Evolutionary conservation across 2,329 filamentous ascomycete genomes (phyloP).

Genomic region (Coniochaeta hoffmannii): DNA sequence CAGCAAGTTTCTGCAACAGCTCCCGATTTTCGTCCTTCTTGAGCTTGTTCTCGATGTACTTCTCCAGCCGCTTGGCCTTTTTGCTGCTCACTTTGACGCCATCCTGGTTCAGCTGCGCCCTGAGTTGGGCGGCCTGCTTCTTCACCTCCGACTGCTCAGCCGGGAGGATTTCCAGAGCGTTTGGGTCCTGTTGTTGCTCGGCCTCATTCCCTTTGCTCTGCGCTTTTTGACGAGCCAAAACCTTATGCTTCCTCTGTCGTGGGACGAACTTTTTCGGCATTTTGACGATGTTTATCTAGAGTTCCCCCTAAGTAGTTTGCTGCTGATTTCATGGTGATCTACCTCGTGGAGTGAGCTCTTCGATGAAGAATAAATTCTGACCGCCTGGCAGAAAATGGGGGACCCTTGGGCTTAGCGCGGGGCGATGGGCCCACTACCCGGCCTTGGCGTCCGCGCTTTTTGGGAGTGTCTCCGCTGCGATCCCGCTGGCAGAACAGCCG

Average conservation of each 20-base stretch:
- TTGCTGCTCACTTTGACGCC: slow-evolving; percentile 53
- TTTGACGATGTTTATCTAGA: slow-evolving; percentile 8
- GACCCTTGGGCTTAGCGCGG: background rate
- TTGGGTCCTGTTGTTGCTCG: slow-evolving; percentile 41
- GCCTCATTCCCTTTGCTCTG: slow-evolving; percentile 33
- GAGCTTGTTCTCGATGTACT: slow-evolving; percentile 80
- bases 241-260: slow-evolving; percentile 61
- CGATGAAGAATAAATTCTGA: slow-evolving; percentile 15
- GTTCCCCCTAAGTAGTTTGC: background rate
- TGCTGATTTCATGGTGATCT: slow-evolving; percentile 1
- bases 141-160: slow-evolving; percentile 39
- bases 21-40: slow-evolving; percentile 87
- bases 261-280: slow-evolving; percentile 54
- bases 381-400: slow-evolving; percentile 15
- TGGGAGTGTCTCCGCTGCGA: too few species aligned
- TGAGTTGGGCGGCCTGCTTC: slow-evolving; percentile 47
- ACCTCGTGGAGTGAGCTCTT: background rate
- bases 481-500: too few species aligned
- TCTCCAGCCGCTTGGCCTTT: slow-evolving; percentile 60
- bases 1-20: slow-evolving; percentile 74
- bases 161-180: slow-evolving; percentile 44
- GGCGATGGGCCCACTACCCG: background rate
- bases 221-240: slow-evolving; percentile 54
- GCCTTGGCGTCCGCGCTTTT: background rate
- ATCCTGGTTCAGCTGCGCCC: slow-evolving; percentile 42